phyloP scores from a whole-genome alignment of 192 early-diverging fungal genomes.

The Coemansia aciculifera region DNA sequence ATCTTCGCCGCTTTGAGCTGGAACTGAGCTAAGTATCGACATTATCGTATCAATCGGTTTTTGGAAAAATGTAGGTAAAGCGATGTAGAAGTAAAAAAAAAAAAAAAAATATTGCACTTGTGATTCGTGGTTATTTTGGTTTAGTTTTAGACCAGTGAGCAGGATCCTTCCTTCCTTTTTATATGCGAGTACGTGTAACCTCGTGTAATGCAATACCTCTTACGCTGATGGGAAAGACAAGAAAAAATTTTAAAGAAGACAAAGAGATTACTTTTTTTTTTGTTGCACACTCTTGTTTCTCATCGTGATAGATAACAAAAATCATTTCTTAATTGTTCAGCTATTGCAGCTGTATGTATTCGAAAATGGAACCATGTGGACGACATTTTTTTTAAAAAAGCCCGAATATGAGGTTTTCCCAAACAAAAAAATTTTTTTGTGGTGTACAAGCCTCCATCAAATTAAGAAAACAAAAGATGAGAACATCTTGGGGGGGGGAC shows the following conservation, averaged over 20 bases:
- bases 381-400: background rate
- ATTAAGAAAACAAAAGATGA: background rate
- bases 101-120: background rate
- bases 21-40: slow-evolving; percentile 3
- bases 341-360: background rate
- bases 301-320: background rate
- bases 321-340: background rate
- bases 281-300: background rate
- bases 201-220: background rate
- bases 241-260: background rate
- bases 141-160: background rate
- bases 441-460: background rate
- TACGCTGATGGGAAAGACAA: background rate
- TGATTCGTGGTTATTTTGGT: background rate
- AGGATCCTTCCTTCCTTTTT: background rate
- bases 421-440: background rate
- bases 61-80: background rate
- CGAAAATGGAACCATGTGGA: too few relatives aligned
- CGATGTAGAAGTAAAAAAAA: background rate
- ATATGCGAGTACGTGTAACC: background rate
- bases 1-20: slow-evolving; percentile 2
- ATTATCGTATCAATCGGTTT: background rate
- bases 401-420: too few relatives aligned
- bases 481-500: background rate
- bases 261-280: background rate